phyloP scores from a whole-genome alignment of 345 rosid species.

The Murraya koenigii region DNA sequence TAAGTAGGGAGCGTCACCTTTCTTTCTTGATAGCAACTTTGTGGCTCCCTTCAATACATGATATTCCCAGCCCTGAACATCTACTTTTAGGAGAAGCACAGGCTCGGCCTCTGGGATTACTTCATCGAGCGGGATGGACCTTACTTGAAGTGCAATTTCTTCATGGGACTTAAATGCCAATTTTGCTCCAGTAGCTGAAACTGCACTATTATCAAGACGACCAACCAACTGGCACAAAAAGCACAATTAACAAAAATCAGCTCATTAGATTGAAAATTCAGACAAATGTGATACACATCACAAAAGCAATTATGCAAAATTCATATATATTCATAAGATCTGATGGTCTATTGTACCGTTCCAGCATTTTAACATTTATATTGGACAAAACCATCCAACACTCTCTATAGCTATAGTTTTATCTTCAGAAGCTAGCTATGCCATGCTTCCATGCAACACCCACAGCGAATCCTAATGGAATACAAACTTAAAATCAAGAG shows the following conservation, averaged over 20 bases:
- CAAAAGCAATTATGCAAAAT: neutral
- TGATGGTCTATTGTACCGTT: neutral
- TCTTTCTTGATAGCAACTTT: slow-evolving; percentile 69
- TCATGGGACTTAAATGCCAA: slow-evolving; percentile 93
- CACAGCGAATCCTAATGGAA: neutral
- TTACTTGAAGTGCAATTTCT: slow-evolving; percentile 85
- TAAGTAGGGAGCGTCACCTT: slow-evolving; percentile 74
- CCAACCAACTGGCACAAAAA: slow-evolving; percentile 71
- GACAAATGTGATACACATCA: neutral
- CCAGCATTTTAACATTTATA: neutral
- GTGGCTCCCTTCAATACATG: slow-evolving; percentile 86
- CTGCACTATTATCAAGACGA: slow-evolving; percentile 93
- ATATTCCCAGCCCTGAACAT: slow-evolving; percentile 98
- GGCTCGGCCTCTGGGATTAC: slow-evolving; percentile 55
- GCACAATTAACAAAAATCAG: neutral
- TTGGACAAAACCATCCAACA: neutral
- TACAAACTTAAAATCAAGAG: neutral
- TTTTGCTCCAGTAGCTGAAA: slow-evolving; percentile 85
- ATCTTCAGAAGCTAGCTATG: slow-evolving; percentile 6
- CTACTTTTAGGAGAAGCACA: slow-evolving; percentile 75
- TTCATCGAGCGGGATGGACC: slow-evolving; percentile 77
- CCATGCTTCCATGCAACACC: neutral
- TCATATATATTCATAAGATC: neutral
- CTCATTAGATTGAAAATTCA: neutral
- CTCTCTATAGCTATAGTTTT: neutral